A percentile compares a stretch with the other conserved stretches of the same genome.
phyloP scores from a whole-genome alignment of 805 yeast genomes.

The Grigorovia yakushimaensis region DNA sequence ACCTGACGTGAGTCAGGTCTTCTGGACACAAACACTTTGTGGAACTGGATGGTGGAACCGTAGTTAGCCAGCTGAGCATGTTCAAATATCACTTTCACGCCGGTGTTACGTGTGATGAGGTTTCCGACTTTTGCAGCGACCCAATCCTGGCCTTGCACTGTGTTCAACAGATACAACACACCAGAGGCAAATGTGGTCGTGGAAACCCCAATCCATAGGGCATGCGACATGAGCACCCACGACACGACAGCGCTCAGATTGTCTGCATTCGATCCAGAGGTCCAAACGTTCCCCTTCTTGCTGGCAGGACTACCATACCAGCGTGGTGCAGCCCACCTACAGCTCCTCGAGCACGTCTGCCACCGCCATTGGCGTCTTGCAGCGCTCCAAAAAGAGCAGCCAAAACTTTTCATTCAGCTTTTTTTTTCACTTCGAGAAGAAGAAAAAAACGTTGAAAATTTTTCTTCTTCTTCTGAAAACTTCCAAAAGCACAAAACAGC shows the following conservation, averaged over 20 bases:
- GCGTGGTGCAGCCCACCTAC: not conserved
- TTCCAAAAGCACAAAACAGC: too few species aligned
- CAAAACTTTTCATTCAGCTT: too few species aligned
- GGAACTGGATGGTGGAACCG: constrained; percentile 83
- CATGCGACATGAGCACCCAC: constrained; percentile 86
- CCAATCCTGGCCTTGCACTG: constrained; percentile 51
- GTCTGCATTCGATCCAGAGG: constrained; percentile 56
- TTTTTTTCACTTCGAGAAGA: not conserved
- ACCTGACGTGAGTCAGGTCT: too few species aligned
- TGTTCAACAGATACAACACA: constrained; percentile 61
- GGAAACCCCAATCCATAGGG: constrained; percentile 65
- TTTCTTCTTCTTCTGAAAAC: not conserved
- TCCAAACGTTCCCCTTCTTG: not conserved
- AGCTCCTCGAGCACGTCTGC: not conserved
- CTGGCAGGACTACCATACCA: not conserved
- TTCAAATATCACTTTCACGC: constrained; percentile 78
- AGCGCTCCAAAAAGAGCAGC: too few species aligned
- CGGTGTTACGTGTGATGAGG: constrained; percentile 71
- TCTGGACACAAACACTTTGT: constrained; percentile 75
- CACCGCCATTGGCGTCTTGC: too few species aligned
- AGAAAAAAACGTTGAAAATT: not conserved
- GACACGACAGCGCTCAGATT: constrained; percentile 84
- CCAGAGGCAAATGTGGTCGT: constrained; percentile 89
- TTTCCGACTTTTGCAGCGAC: constrained; percentile 78
- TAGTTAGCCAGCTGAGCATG: constrained; percentile 92